Evolutionary conservation across 495 filamentous ascomycete genomes (phyloP), one percentile per base, ranked within the genome.

Genomic region (Parathielavia hyrcaniae): DNA sequence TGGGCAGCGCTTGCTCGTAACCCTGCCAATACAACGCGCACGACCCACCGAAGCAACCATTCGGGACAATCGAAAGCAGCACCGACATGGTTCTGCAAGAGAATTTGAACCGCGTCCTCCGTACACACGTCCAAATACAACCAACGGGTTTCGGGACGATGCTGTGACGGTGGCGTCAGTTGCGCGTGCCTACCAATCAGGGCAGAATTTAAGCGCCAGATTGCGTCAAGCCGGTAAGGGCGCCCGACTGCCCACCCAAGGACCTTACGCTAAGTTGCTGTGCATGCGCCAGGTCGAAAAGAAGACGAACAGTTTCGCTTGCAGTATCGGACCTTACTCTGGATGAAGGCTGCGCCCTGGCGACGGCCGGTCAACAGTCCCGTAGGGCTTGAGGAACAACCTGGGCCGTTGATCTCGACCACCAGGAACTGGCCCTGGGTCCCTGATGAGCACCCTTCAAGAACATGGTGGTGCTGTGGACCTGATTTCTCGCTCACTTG

Each of bases 141-240:
- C 38, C 23, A 38, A 9, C 55, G 5, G 32, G 35, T 20, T 32
- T 39, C 26, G 35, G 43, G 57, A 59, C 26, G 43, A n/a, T 54
- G 44, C 22, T 60, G 50, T 55, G 58, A 60, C 23, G 38, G 45
- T 26, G 46, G 55, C 55, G 38, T 50, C 39, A 36, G 30, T 54
- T 60, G 44, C 58, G 51, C 30, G 50, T 59, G 40, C 45, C 50
- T 53, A 26, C 58, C 58, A 60, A 60, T 60, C 58, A 60, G 23
- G 58, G 23, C 13, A 14, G 35, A 23, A 60, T 40, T 54, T 60
- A 54, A 60, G 50, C 58, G 58, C 58, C 44, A 30, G 50, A 9
- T 47, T 26, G 20, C 41, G 41, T 39, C 8, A 20, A 26, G 16
- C 43, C 46, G 58, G 50, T 44, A 55, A 60, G 43, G 26, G 40